phyloP scores from a whole-genome alignment of 495 filamentous ascomycete genomes.

The Podospora tetraspora region DNA sequence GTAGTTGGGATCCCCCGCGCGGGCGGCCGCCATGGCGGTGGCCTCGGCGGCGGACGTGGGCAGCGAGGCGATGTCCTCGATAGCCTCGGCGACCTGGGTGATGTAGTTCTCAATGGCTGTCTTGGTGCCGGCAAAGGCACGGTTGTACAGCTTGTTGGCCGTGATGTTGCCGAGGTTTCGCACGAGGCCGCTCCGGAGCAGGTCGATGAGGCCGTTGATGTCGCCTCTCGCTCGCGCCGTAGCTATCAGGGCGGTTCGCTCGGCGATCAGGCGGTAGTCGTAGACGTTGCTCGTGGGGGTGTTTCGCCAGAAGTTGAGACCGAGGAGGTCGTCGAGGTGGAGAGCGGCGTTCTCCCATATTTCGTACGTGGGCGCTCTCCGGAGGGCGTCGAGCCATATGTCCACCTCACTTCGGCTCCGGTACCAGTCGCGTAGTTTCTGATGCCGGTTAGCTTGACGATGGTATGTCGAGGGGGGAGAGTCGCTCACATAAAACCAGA shows the following conservation, averaged over 20 bases:
- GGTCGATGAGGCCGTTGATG: constrained; percentile 65
- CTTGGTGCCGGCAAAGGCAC: constrained; percentile 85
- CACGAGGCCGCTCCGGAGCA: constrained; percentile 80
- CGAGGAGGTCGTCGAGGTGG: constrained; percentile 70
- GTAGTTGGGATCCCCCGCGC: constrained; percentile 1
- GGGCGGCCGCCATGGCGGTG: neutral
- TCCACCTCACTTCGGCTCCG: constrained; percentile 48
- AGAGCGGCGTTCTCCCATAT: constrained; percentile 80
- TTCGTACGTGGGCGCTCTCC: constrained; percentile 63
- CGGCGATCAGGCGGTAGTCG: constrained; percentile 81
- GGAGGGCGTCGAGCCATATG: constrained; percentile 52
- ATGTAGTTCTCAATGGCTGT: constrained; percentile 88
- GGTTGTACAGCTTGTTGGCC: constrained; percentile 73
- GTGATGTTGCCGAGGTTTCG: constrained; percentile 91
- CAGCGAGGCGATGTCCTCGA: constrained; percentile 69
- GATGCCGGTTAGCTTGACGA: neutral
- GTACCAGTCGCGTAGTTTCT: constrained; percentile 41
- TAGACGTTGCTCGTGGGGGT: constrained; percentile 77
- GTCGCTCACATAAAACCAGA: constrained; percentile 56
- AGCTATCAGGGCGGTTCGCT: constrained; percentile 66
- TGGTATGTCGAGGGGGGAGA: neutral
- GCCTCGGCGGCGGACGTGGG: constrained; percentile 40
- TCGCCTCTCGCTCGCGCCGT: constrained; percentile 72
- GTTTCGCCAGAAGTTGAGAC: constrained; percentile 79
- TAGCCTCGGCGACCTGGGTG: constrained; percentile 70